Percentiles rank a stretch among this genome's conserved stretches.
Conservation (phyloP, 73 alveolate genomes). For the Uronychia binucleata region DNA sequence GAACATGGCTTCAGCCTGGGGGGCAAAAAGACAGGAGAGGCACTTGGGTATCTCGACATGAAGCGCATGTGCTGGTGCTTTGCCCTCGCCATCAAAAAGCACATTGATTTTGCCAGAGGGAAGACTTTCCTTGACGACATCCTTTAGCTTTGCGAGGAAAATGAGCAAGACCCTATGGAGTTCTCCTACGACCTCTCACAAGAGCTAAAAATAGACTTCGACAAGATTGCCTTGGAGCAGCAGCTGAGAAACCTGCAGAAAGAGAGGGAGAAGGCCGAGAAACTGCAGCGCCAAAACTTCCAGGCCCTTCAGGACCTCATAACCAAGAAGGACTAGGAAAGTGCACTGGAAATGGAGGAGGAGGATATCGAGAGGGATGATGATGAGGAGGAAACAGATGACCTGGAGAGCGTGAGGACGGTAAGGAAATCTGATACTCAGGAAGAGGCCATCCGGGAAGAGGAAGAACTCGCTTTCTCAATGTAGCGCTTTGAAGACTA, state of each 20-base stretch:
- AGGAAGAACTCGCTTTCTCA: not conserved
- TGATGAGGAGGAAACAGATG: not conserved
- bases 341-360: not conserved
- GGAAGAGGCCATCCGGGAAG: not conserved
- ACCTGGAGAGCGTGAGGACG: not conserved
- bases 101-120: slow-evolving; percentile 64
- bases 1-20: slow-evolving; percentile 49
- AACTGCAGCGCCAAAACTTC: slow-evolving; percentile 3
- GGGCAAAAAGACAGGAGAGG: slow-evolving; percentile 43
- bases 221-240: slow-evolving; percentile 24
- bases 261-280: slow-evolving; percentile 22
- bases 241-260: slow-evolving; percentile 7
- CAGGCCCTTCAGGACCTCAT: not conserved
- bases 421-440: not conserved
- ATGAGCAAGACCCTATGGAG: slow-evolving; percentile 17
- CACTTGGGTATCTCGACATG: slow-evolving; percentile 55
- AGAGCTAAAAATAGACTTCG: slow-evolving; percentile 45
- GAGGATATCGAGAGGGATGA: no score
- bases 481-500: not conserved
- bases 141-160: slow-evolving; percentile 1
- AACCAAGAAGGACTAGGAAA: no score
- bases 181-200: slow-evolving; percentile 47
- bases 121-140: slow-evolving; percentile 51
- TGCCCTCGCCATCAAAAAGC: slow-evolving; percentile 54
- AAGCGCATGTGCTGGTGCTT: slow-evolving; percentile 52